Conservation (phyloP, 2,329 filamentous ascomycete genomes). For the Pseudogymnoascus sp. region DNA sequence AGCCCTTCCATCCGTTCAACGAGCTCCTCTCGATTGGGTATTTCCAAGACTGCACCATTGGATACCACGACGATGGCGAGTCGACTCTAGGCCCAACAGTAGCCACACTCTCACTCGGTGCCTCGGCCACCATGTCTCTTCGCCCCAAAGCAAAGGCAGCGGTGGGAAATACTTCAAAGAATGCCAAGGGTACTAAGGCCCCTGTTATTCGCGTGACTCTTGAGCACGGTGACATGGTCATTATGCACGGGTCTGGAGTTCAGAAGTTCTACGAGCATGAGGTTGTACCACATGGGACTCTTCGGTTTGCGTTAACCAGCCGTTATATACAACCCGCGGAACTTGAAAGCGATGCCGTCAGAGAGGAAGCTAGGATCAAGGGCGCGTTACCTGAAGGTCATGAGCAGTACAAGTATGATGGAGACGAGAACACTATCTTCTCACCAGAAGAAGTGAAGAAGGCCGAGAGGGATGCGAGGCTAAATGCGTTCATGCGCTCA, state of each 20-base stretch:
- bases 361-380: conserved; percentile 24
- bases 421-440: conserved; percentile 20
- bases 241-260: conserved; percentile 54
- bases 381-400: conserved; percentile 30
- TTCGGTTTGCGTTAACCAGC: conserved; percentile 50
- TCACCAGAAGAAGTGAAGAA: neutral
- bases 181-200: conserved; percentile 27
- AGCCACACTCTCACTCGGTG: conserved; percentile 53
- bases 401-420: conserved; percentile 25
- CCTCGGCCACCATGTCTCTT: conserved; percentile 49
- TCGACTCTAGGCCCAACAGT: conserved; percentile 53
- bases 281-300: conserved; percentile 41
- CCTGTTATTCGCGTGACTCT: conserved; percentile 36
- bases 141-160: conserved; percentile 40
- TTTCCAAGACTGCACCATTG: conserved; percentile 51
- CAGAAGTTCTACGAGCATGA: conserved; percentile 54
- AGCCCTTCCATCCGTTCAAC: conserved; percentile 43
- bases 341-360: conserved; percentile 29
- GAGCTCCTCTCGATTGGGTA: conserved; percentile 57
- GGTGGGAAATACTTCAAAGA: conserved; percentile 24
- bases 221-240: conserved; percentile 54
- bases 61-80: conserved; percentile 61
- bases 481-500: neutral
- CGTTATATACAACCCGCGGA: conserved; percentile 40
- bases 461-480: neutral